These are phyloP conservation scores for Aphanoascus verrucosus DNA, from an alignment of 2,329 filamentous ascomycete species.

Conservation along the genomic window DNA sequence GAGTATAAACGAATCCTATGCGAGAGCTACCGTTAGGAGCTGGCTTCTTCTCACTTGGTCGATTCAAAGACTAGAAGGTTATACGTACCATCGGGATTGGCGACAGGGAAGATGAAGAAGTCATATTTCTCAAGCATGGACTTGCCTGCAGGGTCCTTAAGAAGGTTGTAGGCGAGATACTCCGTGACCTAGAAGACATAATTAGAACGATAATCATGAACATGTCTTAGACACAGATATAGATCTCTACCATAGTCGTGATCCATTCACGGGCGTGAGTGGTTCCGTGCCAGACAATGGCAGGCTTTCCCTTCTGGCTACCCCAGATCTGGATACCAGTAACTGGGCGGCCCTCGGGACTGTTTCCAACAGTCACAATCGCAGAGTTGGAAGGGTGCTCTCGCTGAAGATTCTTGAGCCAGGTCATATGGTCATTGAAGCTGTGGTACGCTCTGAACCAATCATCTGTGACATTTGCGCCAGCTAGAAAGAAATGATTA, in stretches of 20 bases:
- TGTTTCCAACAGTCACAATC: slow-evolving; percentile 42
- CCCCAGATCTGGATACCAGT: slow-evolving; percentile 47
- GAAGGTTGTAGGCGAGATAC: slow-evolving; percentile 43
- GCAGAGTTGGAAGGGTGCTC: slow-evolving; percentile 40
- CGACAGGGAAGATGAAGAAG: slow-evolving; percentile 54
- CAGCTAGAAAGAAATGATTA: slow-evolving; percentile 14
- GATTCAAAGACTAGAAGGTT: neutral
- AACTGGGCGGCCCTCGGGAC: slow-evolving; percentile 37
- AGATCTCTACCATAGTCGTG: slow-evolving; percentile 37
- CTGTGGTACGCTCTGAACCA: slow-evolving; percentile 48
- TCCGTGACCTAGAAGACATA: slow-evolving; percentile 27
- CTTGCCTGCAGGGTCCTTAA: slow-evolving; percentile 34
- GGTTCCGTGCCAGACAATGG: slow-evolving; percentile 47
- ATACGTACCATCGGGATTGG: slow-evolving; percentile 48
- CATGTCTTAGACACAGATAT: neutral
- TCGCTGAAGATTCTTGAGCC: slow-evolving; percentile 39
- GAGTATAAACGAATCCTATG: slow-evolving; percentile 48
- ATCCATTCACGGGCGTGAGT: slow-evolving; percentile 55
- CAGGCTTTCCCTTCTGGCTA: slow-evolving; percentile 39
- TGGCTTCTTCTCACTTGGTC: neutral
- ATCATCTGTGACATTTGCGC: slow-evolving; percentile 23
- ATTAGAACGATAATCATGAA: neutral
- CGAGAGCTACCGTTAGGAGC: neutral
- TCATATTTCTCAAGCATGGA: slow-evolving; percentile 51
- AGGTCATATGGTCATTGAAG: slow-evolving; percentile 44